These are phyloP conservation scores for Pterocarpus macrocarpus DNA, from an alignment of 306 rosid genomes.

Conservation along the genomic window DNA sequence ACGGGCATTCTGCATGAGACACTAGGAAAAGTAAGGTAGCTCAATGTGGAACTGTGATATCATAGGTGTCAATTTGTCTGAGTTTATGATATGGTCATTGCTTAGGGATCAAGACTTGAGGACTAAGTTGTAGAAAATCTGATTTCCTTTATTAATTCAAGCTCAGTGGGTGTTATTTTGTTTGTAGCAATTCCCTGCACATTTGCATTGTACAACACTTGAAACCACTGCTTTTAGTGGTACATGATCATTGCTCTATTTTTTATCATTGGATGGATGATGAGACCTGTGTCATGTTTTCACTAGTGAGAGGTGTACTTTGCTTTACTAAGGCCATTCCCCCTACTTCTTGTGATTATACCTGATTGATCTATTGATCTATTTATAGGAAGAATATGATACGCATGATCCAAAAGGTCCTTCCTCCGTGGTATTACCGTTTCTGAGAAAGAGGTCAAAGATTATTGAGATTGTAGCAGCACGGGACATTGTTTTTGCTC, in stretches of 20 bases:
- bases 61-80: constrained; percentile 24
- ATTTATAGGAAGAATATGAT: constrained; percentile 69
- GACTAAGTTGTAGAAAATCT: constrained; percentile 10
- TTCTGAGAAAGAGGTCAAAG: constrained; percentile 67
- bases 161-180: constrained; percentile 10
- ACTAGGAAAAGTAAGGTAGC: constrained; percentile 17
- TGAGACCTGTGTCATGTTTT: constrained; percentile 15
- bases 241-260: constrained; percentile 1
- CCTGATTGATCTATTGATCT: constrained; percentile 40
- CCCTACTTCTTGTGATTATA: constrained; percentile 5
- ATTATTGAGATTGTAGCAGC: constrained; percentile 73
- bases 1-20: background rate
- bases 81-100: constrained; percentile 16
- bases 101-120: background rate
- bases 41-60: background rate
- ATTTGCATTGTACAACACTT: constrained; percentile 1
- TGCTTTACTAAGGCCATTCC: background rate
- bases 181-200: background rate
- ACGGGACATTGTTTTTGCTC: constrained; percentile 71
- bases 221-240: background rate
- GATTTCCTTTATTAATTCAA: background rate
- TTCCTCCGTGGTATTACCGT: constrained; percentile 58
- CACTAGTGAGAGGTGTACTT: constrained; percentile 7
- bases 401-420: constrained; percentile 74
- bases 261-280: constrained; percentile 2